These are phyloP conservation scores for Murraya koenigii DNA, from an alignment of 345 rosid species.

Conservation along the genomic window DNA sequence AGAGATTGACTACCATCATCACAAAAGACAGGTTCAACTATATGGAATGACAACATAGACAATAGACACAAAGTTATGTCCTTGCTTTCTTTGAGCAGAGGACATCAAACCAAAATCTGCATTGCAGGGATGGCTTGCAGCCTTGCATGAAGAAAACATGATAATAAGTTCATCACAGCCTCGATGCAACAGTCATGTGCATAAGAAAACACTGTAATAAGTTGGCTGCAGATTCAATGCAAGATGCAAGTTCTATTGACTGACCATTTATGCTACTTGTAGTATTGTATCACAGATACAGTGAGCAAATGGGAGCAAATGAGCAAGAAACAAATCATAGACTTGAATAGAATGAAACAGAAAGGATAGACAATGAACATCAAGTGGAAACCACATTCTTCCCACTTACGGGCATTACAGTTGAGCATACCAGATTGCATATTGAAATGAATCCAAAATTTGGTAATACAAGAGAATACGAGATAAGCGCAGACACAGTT, in stretches of 20 bases:
- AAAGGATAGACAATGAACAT: background rate
- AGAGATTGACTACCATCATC: background rate
- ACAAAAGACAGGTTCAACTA: background rate
- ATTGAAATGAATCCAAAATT: background rate
- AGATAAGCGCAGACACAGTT: background rate
- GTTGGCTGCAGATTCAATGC: background rate
- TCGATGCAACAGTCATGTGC: too few species aligned
- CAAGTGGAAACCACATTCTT: background rate
- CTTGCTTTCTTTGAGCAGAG: background rate
- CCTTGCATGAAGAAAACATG: background rate
- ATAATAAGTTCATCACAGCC: background rate
- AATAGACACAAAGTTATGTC: background rate
- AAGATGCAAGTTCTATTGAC: background rate
- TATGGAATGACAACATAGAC: background rate
- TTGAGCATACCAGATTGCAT: background rate
- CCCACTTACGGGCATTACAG: background rate
- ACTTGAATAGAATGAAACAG: background rate
- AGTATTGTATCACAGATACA: background rate
- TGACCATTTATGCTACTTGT: background rate
- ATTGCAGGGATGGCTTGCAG: background rate
- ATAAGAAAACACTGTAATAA: too few species aligned
- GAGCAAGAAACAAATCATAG: background rate
- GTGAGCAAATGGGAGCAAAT: background rate
- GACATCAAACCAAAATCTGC: background rate
- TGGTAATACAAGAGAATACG: background rate